Evolutionary conservation across 75 land plant species (phyloP), one percentile per base, ranked within the genome.

Genomic region (Pinus taeda): DNA sequence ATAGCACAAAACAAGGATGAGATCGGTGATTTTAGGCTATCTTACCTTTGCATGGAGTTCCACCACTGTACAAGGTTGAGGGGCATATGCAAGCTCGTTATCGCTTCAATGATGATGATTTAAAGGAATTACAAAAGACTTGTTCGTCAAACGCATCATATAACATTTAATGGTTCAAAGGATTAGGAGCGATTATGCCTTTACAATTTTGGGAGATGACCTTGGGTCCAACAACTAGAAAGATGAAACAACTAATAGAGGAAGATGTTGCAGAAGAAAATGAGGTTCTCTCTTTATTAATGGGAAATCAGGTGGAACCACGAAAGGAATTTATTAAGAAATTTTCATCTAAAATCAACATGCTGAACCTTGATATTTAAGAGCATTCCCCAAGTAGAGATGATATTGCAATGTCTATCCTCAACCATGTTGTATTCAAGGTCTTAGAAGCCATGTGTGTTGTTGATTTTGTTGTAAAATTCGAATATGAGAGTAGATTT

Each of bases 121-220:
- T 94, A 39, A 88, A 89, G 64, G 80, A 61, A 49, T 75, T 94
- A 13, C 85, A 89, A 77, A 85, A 78, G 20, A 62, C 82, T 6
- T 94, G 90, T 59, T 90, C 99, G 64, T 37, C 90, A 60, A 92
- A 97, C 87, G 98, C 99, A 37, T 90, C 95, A 18, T 90, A 87
- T 69, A 87, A 81, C 67, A 92, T 97, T 58, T 97, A 97, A 78
- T 84, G 95, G 62, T 97, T 97, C 76, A 97, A 97, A 89, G 99
- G 99, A 2, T 79, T 97, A 79, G 99, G 99, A 11, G 99, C 94
- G 82, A 97, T 97, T 97, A 97, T 97, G 99, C 99, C 97, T 36
- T 39, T 73, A 61, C 97, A 97, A 76, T 78, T 97, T 26, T 97
- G 99, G 99, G 99, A 97, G 65, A 97, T 97, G 22, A 97, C 99